These are phyloP conservation scores for Geotrichum histeridarum DNA, from an alignment of 1,139 yeast genomes.

Conservation along the genomic window DNA sequence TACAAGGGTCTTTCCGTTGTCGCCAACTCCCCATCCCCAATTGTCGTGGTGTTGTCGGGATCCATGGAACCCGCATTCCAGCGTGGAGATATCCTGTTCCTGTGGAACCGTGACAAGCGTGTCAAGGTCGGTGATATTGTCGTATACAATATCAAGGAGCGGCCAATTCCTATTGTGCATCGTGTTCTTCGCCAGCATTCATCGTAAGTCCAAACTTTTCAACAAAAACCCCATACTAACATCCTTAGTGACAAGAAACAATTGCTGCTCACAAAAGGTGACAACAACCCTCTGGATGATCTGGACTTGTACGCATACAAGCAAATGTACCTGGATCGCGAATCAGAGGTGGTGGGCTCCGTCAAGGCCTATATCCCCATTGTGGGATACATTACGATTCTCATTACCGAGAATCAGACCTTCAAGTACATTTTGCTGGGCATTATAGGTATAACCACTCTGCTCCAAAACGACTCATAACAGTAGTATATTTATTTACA, in stretches of 20 bases:
- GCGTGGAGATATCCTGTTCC: slow-evolving; percentile 87
- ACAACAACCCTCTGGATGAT: slow-evolving; percentile 90
- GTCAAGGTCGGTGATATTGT: slow-evolving; percentile 90
- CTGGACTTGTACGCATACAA: slow-evolving; percentile 74
- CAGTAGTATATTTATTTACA: background rate
- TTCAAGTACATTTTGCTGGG: slow-evolving; percentile 69
- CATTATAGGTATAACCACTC: slow-evolving; percentile 49
- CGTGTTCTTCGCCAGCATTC: slow-evolving; percentile 81
- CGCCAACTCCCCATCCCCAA: slow-evolving; percentile 84
- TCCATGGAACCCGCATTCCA: slow-evolving; percentile 99
- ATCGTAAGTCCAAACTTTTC: slow-evolving; percentile 26
- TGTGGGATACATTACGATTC: slow-evolving; percentile 85
- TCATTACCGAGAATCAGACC: slow-evolving; percentile 82
- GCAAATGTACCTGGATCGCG: slow-evolving; percentile 70
- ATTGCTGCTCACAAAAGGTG: slow-evolving; percentile 87
- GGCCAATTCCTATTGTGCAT: slow-evolving; percentile 90
- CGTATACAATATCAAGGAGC: slow-evolving; percentile 81
- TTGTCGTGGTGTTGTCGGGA: slow-evolving; percentile 94
- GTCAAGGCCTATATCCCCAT: slow-evolving; percentile 90
- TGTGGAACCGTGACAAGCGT: slow-evolving; percentile 74
- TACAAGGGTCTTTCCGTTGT: slow-evolving; percentile 81
- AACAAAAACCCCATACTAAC: slow-evolving; percentile 25
- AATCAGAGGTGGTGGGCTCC: slow-evolving; percentile 76
- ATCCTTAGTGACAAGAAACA: slow-evolving; percentile 47
- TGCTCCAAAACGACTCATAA: slow-evolving; percentile 35